Evolutionary conservation across 768 basidiomycete genomes (phyloP).

Genomic region (Cyclocybe cylindracea): DNA sequence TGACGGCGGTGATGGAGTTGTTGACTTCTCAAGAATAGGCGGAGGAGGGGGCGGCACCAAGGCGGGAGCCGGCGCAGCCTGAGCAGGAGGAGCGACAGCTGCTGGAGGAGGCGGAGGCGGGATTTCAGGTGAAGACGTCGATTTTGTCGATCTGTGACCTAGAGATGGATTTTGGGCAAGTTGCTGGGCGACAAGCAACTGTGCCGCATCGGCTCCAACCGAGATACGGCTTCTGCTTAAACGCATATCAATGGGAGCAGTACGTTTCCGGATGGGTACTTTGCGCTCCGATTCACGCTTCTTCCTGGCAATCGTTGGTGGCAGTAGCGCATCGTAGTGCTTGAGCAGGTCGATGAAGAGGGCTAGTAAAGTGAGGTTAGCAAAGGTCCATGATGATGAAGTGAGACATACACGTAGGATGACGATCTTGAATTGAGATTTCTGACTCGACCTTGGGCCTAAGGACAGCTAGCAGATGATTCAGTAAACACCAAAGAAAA

Average conservation of each 20-base stretch:
- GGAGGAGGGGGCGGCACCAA: slow-evolving; percentile 30
- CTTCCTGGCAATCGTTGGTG: slow-evolving; percentile 81
- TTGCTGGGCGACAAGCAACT: slow-evolving; percentile 72
- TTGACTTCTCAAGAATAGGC: slow-evolving; percentile 17
- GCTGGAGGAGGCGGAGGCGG: slow-evolving; percentile 30
- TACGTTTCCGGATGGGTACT: slow-evolving; percentile 81
- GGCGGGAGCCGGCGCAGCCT: slow-evolving; percentile 14
- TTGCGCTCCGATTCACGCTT: slow-evolving; percentile 87
- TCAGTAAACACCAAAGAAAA: slow-evolving; percentile 6
- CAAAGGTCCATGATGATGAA: not conserved
- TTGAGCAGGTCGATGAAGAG: slow-evolving; percentile 85
- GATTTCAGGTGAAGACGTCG: slow-evolving; percentile 23
- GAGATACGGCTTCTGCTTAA: slow-evolving; percentile 79
- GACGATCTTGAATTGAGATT: slow-evolving; percentile 88
- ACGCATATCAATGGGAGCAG: slow-evolving; percentile 86
- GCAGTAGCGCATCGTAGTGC: slow-evolving; percentile 72
- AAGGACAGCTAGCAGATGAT: slow-evolving; percentile 60
- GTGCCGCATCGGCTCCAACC: slow-evolving; percentile 65
- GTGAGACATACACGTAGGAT: slow-evolving; percentile 64
- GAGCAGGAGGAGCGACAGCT: slow-evolving; percentile 12
- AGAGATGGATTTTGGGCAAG: slow-evolving; percentile 55
- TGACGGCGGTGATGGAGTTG: slow-evolving; percentile 32
- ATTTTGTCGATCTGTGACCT: slow-evolving; percentile 30
- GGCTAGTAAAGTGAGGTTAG: slow-evolving; percentile 39
- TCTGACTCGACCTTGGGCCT: slow-evolving; percentile 83